Conservation (phyloP, 176 grass and related monocot genomes). For the Musa itinerans region DNA sequence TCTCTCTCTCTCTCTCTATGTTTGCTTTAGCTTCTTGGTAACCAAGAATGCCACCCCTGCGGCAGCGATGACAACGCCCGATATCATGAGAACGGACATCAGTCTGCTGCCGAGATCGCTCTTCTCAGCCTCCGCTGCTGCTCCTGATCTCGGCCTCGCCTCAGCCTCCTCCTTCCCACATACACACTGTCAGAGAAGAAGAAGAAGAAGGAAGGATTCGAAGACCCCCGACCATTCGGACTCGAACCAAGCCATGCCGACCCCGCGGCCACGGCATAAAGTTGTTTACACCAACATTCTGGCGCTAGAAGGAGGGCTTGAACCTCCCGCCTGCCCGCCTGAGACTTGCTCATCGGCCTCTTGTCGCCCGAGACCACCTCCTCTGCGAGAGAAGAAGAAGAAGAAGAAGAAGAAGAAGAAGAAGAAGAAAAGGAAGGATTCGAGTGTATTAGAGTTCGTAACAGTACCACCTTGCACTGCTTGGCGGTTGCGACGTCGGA, state of each 20-base stretch:
- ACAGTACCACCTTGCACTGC: background rate
- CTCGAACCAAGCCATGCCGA: too few relatives aligned
- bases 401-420: too few relatives aligned
- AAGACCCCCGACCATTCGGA: too few relatives aligned
- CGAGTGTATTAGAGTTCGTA: background rate
- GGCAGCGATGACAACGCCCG: constrained; percentile 3
- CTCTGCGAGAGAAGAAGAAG: too few relatives aligned
- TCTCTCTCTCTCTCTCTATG: background rate
- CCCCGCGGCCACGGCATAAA: too few relatives aligned
- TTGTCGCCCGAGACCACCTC: too few relatives aligned
- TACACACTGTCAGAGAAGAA: background rate
- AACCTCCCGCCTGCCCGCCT: too few relatives aligned
- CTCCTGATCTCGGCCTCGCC: background rate
- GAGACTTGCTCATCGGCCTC: too few relatives aligned
- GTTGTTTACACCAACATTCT: too few relatives aligned
- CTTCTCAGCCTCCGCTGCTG: background rate
- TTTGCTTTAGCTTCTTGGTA: constrained; percentile 18
- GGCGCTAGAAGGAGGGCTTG: too few relatives aligned
- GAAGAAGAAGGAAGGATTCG: too few relatives aligned
- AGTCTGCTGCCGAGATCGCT: background rate
- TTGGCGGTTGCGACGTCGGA: constrained; percentile 1
- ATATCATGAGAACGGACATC: background rate
- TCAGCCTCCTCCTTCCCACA: background rate
- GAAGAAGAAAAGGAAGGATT: too few relatives aligned
- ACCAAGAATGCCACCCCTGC: constrained; percentile 10